phyloP scores from a whole-genome alignment of 2,329 filamentous ascomycete species.

The Cladophialophora yegresii region DNA sequence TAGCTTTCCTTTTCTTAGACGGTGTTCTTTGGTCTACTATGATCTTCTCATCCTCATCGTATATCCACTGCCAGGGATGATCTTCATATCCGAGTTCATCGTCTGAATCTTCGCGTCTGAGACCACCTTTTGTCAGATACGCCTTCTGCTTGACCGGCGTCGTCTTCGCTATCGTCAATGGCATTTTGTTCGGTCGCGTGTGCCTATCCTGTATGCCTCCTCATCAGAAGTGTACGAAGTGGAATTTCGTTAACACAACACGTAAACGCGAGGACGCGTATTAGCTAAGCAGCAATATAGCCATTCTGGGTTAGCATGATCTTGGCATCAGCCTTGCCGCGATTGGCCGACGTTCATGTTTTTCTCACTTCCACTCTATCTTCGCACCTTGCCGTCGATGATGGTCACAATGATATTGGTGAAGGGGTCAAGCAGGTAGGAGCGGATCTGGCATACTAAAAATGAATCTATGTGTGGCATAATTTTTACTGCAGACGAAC shows the following conservation, averaged over 20 bases:
- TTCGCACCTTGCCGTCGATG: background rate
- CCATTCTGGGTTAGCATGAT: background rate
- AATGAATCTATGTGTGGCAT: background rate
- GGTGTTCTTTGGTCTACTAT: constrained; percentile 29
- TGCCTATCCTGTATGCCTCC: background rate
- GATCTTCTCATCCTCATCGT: constrained; percentile 48
- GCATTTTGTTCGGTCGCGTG: background rate
- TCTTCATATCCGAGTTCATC: constrained; percentile 79
- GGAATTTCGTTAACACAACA: background rate
- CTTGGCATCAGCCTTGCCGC: background rate
- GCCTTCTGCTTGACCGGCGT: constrained; percentile 39
- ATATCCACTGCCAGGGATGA: constrained; percentile 78
- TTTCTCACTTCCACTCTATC: background rate
- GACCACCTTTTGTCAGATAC: constrained; percentile 61
- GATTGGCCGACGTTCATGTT: background rate
- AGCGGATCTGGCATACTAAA: background rate
- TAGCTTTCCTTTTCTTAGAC: constrained; percentile 36
- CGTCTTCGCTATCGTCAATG: background rate
- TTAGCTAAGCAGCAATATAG: constrained; percentile 8
- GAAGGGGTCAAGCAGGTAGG: background rate
- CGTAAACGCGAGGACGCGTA: constrained; percentile 4
- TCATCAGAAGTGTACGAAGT: background rate
- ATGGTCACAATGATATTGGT: background rate
- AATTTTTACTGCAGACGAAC: background rate
- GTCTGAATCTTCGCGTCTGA: constrained; percentile 77